phyloP scores from a whole-genome alignment of 345 rosid genomes.

The Durio zibethinus region DNA sequence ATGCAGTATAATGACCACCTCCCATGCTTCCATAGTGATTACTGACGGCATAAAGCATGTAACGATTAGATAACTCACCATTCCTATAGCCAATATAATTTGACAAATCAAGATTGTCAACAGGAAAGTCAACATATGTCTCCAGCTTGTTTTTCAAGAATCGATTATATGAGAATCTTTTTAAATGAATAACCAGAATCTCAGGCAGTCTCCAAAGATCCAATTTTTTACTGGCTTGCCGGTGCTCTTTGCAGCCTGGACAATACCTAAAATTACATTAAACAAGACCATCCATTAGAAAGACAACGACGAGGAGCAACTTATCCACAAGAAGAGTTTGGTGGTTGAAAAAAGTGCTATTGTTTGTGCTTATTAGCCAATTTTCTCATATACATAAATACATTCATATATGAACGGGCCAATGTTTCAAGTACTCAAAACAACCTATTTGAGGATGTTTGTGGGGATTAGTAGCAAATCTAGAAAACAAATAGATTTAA shows the following conservation, averaged over 20 bases:
- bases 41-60: slow-evolving; percentile 91
- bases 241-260: slow-evolving; percentile 84
- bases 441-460: neutral
- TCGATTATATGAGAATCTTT: slow-evolving; percentile 89
- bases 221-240: slow-evolving; percentile 89
- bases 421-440: neutral
- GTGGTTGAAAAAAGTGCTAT: neutral
- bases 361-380: neutral
- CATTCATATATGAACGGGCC: neutral
- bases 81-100: slow-evolving; percentile 57
- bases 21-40: slow-evolving; percentile 98
- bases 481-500: neutral
- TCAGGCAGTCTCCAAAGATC: slow-evolving; percentile 98
- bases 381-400: neutral
- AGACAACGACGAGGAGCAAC: neutral
- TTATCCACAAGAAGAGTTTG: neutral
- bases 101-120: slow-evolving; percentile 86
- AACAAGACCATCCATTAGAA: slow-evolving; percentile 15
- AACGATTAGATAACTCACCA: slow-evolving; percentile 48
- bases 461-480: neutral
- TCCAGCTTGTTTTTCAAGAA: slow-evolving; percentile 88
- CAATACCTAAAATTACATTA: slow-evolving; percentile 63
- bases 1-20: slow-evolving; percentile 98
- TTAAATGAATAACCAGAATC: slow-evolving; percentile 88
- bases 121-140: slow-evolving; percentile 86